Conservation (phyloP, 805 yeast genomes). For the Starmera dryadoides region DNA sequence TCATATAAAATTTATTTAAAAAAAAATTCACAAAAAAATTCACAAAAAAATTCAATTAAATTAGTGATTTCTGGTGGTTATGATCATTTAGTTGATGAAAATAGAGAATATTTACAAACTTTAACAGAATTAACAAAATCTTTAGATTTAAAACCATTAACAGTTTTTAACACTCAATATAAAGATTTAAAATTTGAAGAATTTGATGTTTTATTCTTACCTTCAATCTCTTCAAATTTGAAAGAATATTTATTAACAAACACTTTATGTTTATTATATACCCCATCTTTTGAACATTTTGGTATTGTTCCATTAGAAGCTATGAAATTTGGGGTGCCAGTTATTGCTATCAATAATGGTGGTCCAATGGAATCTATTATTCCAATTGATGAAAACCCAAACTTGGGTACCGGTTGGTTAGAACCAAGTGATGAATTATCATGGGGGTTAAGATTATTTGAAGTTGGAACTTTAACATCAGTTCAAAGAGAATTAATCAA, state of each 20-base stretch:
- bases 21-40: constrained; percentile 22
- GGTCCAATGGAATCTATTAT: constrained; percentile 81
- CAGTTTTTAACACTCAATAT: constrained; percentile 27
- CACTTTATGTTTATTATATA: constrained; percentile 64
- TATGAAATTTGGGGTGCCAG: constrained; percentile 78
- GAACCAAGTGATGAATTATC: constrained; percentile 36
- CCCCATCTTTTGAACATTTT: constrained; percentile 90
- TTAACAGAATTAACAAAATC: constrained; percentile 42
- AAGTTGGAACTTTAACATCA: constrained; percentile 30
- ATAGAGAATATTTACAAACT: constrained; percentile 61
- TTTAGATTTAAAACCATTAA: constrained; percentile 37
- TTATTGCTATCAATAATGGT: constrained; percentile 80
- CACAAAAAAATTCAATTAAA: constrained; percentile 25
- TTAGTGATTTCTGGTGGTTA: constrained; percentile 88
- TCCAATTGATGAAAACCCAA: constrained; percentile 23
- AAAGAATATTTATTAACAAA: constrained; percentile 55
- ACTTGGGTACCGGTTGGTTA: constrained; percentile 57
- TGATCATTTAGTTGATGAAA: constrained; percentile 69
- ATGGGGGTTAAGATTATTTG: constrained; percentile 49
- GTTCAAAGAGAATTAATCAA: constrained; percentile 13
- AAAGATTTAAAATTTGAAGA: constrained; percentile 14
- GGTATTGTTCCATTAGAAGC: constrained; percentile 98
- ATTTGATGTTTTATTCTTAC: constrained; percentile 61
- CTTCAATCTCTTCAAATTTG: constrained; percentile 63
- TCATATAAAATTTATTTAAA: constrained; percentile 46